phyloP scores from a whole-genome alignment of 306 rosid genomes.

The Fagus sylvatica region DNA sequence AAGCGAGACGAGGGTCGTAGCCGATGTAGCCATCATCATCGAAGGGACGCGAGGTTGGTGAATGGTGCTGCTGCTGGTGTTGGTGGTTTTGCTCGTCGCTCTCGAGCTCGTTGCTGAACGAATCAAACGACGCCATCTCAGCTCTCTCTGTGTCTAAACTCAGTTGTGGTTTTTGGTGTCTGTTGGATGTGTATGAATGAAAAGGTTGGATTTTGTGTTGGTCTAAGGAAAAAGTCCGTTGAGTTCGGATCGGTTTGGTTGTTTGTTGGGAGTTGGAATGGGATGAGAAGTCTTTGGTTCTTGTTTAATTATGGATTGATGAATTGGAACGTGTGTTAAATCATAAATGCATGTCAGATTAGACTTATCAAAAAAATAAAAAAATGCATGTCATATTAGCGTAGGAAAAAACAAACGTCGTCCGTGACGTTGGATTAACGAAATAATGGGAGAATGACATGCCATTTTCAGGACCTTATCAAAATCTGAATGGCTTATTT shows the following conservation, averaged over 20 bases:
- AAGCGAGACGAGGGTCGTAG: constrained; percentile 18
- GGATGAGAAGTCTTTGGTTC: no score
- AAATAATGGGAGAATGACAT: no score
- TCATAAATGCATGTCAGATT: neutral
- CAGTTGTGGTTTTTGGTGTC: neutral
- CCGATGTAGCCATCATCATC: constrained; percentile 50
- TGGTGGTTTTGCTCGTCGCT: constrained; percentile 21
- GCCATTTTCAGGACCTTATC: no score
- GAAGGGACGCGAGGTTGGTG: constrained; percentile 34
- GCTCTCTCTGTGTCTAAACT: neutral
- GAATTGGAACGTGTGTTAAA: neutral
- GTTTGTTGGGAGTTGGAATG: no score
- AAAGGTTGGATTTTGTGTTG: neutral
- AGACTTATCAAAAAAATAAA: no score
- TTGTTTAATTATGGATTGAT: no score
- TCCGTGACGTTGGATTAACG: no score
- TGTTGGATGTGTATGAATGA: neutral
- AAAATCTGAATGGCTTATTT: no score
- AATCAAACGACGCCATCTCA: constrained; percentile 63
- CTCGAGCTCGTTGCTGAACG: constrained; percentile 41
- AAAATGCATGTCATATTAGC: no score
- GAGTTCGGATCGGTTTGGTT: constrained; percentile 21
- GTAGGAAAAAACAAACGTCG: no score
- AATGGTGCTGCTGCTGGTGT: constrained; percentile 25
- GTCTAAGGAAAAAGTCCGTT: neutral